phyloP scores from a whole-genome alignment of 495 filamentous ascomycete species.

The Neurospora tetrasperma region DNA sequence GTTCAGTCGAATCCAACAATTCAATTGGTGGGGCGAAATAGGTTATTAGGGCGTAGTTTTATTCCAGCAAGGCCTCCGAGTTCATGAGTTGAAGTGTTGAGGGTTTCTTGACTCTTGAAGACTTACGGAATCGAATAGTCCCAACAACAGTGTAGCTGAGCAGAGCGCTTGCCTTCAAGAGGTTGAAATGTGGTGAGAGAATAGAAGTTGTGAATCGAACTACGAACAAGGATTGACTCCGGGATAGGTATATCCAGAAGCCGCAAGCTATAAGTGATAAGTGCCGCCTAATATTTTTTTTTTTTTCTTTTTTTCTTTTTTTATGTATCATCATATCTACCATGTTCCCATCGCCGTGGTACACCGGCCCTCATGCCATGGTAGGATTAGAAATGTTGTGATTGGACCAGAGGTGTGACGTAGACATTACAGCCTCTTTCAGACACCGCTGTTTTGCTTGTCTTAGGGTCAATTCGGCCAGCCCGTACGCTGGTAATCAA shows the following conservation, averaged over 20 bases:
- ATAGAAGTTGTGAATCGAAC: background rate
- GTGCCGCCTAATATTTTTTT: background rate
- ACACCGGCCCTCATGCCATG: background rate
- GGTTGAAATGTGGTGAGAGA: background rate
- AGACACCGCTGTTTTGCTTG: background rate
- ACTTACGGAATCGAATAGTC: background rate
- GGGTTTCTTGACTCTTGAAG: background rate
- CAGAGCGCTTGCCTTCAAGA: background rate
- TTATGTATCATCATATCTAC: too few relatives aligned
- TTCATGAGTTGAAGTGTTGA: background rate
- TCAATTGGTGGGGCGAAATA: background rate
- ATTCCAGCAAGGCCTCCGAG: background rate
- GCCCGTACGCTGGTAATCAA: background rate
- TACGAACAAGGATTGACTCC: background rate
- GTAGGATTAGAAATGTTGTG: background rate
- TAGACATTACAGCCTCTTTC: background rate
- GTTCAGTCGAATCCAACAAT: background rate
- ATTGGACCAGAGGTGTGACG: background rate
- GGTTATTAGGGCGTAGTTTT: background rate
- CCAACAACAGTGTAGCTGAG: background rate
- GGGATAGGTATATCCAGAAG: background rate
- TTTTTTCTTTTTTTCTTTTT: background rate
- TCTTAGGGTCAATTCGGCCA: background rate
- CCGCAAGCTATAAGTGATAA: background rate
- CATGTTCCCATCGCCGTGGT: background rate